Evolutionary conservation across 257 asterid species (phyloP), one percentile per base, ranked within the genome.

Genomic region (Galeopsis tetrahit): DNA sequence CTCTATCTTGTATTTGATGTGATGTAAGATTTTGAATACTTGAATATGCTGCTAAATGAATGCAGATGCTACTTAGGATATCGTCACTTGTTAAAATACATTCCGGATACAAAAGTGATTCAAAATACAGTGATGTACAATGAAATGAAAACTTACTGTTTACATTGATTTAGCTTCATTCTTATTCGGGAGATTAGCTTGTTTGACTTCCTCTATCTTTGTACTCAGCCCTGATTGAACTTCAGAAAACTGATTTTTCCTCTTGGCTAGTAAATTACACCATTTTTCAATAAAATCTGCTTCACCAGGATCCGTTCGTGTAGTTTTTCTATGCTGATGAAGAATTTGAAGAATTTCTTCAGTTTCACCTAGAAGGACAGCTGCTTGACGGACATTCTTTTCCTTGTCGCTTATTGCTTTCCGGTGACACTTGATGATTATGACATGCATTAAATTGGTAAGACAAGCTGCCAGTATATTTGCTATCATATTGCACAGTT

Each of bases 381-480:
- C 84, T 42, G 86, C 86, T 44, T 68, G 63, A 7, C 73, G 77
- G 43, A 84, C 84, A 17, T 74, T 43, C 17, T 70, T 65, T 52
- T 68, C 83, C 72, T 74, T 71, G 10, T 63, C 74, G 13, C 73
- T 70, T 11, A 84, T 81, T 63, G 56, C 66, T 66, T 64, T 71
- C 35, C 51, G 62, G 53, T 84, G 86, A 40, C 82, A 79, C 75
- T 77, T 84, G 57, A 68, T 68, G 71, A 65, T 61, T 67, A 84
- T 84, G 14, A 77, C 82, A 4, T 33, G 46, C 40, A 65, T 48
- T 13, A 84, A 61, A 36, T 82, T 82, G 51, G 85, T 77, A 9
- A 82, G 83, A 7, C 86, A 82, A 34, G 85, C 83, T 32, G 80
- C 86, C 21, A 82, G 7, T 71, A 82, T 78, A 44, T 85, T 75